phyloP scores from a whole-genome alignment of 331 rosid genomes.

The Malus hybrid region DNA sequence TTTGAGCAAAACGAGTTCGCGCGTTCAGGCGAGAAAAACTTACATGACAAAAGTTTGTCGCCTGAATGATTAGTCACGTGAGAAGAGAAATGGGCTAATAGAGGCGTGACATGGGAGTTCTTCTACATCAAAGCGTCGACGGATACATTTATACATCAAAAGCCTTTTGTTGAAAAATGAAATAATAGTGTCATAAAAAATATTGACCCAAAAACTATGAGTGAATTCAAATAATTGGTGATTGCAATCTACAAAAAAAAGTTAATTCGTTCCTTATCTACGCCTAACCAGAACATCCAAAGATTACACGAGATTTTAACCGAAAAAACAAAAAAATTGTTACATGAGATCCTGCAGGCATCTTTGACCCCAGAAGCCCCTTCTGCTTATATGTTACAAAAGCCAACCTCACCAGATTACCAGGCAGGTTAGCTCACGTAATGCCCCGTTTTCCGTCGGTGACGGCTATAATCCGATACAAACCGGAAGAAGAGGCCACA shows the following conservation, averaged over 20 bases:
- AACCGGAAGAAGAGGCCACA: slow-evolving; percentile 92
- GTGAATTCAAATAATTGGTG: not conserved
- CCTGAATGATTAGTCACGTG: no score
- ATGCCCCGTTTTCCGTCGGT: slow-evolving; percentile 91
- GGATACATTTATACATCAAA: no score
- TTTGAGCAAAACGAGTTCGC: no score
- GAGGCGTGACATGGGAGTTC: no score
- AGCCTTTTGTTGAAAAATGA: no score
- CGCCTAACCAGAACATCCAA: not conserved
- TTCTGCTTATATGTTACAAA: slow-evolving; percentile 28
- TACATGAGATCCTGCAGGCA: slow-evolving; percentile 17
- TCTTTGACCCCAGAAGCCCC: slow-evolving; percentile 18
- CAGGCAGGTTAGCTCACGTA: slow-evolving; percentile 40
- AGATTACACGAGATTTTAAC: slow-evolving; percentile 11
- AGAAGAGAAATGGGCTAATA: no score
- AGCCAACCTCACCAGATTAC: slow-evolving; percentile 8
- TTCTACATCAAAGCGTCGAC: no score
- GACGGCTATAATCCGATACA: slow-evolving; percentile 90
- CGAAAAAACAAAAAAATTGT: not conserved
- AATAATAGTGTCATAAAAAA: not conserved
- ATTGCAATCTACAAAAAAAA: not conserved
- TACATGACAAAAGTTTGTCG: no score
- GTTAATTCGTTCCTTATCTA: not conserved
- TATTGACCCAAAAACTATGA: not conserved
- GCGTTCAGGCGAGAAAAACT: no score